Conservation (phyloP, 129 eudicot species). For the Arctium lappa region DNA sequence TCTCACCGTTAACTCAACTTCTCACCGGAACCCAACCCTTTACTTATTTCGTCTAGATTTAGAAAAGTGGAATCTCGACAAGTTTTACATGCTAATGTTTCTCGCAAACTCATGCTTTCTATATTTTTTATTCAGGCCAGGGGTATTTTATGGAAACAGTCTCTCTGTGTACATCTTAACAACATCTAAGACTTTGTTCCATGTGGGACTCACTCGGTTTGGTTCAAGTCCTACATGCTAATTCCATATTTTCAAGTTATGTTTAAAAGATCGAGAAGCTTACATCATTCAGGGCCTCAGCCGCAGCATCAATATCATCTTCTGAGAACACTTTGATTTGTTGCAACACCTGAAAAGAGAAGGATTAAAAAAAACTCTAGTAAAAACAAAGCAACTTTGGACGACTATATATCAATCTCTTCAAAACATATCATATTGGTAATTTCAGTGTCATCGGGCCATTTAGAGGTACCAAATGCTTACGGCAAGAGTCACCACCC, state of each 20-base stretch:
- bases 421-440: not conserved
- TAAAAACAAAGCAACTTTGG: not conserved
- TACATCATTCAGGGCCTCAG: constrained; percentile 94
- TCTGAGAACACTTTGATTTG: constrained; percentile 85
- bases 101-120: not conserved
- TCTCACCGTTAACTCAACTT: too few relatives aligned
- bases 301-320: constrained; percentile 84
- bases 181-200: too few relatives aligned
- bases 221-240: not conserved
- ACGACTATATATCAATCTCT: too few relatives aligned
- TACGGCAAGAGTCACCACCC: too few relatives aligned
- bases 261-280: constrained; percentile 22
- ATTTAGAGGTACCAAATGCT: too few relatives aligned
- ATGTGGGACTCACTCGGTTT: too few relatives aligned
- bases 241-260: too few relatives aligned
- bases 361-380: not conserved
- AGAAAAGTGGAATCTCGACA: too few relatives aligned
- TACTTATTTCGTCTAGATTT: not conserved
- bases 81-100: not conserved
- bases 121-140: not conserved
- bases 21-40: too few relatives aligned
- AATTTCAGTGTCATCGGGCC: too few relatives aligned
- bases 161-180: not conserved
- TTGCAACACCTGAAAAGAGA: constrained; percentile 47
- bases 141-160: not conserved